Evolutionary conservation across 371 early-diverging fungal genomes (phyloP).

Genomic region (Saksenaea vasiformis): DNA sequence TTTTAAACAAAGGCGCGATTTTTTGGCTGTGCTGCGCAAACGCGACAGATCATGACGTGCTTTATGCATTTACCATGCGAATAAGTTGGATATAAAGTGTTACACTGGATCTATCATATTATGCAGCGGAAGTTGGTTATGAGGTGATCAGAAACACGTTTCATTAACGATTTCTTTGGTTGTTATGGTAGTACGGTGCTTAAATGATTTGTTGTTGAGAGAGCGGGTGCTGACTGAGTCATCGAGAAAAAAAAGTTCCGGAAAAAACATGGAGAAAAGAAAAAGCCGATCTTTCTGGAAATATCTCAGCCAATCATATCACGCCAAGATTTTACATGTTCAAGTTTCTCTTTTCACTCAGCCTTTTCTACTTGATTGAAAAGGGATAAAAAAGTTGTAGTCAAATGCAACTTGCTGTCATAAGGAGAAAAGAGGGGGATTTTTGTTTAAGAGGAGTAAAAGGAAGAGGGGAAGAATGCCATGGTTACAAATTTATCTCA

Average conservation of each 20-base stretch:
- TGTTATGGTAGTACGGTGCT: background rate
- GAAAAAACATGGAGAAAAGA: background rate
- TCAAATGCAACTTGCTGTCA: background rate
- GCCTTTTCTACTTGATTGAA: background rate
- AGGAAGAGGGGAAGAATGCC: background rate
- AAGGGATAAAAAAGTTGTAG: background rate
- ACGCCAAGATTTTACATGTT: background rate
- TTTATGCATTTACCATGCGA: background rate
- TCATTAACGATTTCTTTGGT: background rate
- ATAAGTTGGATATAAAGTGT: background rate
- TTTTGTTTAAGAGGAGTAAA: background rate
- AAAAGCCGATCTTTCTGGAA: constrained; percentile 4
- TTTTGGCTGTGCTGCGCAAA: background rate
- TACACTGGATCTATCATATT: background rate
- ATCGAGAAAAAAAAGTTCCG: background rate
- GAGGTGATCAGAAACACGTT: background rate
- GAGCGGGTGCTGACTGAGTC: background rate
- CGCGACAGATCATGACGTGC: constrained; percentile 5
- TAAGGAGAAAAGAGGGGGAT: background rate
- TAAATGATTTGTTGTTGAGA: background rate
- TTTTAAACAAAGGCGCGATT: background rate
- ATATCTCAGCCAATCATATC: background rate
- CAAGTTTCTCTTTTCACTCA: background rate
- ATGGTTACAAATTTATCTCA: background rate
- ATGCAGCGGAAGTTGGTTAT: background rate